Evolutionary conservation across 768 basidiomycete species (phyloP).

Genomic region (Mycena alexandri): DNA sequence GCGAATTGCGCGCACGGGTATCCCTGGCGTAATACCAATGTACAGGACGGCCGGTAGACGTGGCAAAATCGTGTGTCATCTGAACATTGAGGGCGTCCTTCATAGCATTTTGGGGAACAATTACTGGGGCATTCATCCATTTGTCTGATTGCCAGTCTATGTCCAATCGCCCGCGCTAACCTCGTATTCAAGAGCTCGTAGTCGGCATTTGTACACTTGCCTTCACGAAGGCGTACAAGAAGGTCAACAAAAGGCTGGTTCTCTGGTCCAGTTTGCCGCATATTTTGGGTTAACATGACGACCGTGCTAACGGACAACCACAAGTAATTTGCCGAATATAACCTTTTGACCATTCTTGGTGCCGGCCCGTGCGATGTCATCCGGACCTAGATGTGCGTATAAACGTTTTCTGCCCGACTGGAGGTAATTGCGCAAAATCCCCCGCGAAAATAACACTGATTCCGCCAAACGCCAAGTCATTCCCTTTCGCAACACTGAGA

Average conservation of each 20-base stretch:
- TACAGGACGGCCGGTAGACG: background rate
- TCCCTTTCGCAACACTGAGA: no score
- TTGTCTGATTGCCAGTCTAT: background rate
- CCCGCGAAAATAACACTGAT: no score
- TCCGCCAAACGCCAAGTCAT: no score
- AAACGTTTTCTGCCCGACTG: no score
- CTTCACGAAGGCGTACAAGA: background rate
- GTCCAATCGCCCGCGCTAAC: background rate
- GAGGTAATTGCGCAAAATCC: no score
- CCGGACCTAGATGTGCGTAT: no score
- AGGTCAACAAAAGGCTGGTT: slow-evolving; percentile 10
- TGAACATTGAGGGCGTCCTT: background rate
- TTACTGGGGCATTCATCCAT: slow-evolving; percentile 38
- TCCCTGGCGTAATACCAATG: slow-evolving; percentile 38
- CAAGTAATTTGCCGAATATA: slow-evolving; percentile 24
- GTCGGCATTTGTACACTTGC: slow-evolving; percentile 38
- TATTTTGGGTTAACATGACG: slow-evolving; percentile 22
- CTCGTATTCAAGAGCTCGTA: slow-evolving; percentile 29
- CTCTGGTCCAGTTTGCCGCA: slow-evolving; percentile 20
- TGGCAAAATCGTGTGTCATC: background rate
- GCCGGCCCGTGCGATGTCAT: background rate
- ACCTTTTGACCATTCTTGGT: background rate
- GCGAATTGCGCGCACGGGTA: background rate
- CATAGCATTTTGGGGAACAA: slow-evolving; percentile 40
- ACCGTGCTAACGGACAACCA: slow-evolving; percentile 28